A percentile compares a stretch with the other conserved stretches of the same genome.
phyloP scores from a whole-genome alignment of 345 rosid species.

The Eucalyptus marginata region DNA sequence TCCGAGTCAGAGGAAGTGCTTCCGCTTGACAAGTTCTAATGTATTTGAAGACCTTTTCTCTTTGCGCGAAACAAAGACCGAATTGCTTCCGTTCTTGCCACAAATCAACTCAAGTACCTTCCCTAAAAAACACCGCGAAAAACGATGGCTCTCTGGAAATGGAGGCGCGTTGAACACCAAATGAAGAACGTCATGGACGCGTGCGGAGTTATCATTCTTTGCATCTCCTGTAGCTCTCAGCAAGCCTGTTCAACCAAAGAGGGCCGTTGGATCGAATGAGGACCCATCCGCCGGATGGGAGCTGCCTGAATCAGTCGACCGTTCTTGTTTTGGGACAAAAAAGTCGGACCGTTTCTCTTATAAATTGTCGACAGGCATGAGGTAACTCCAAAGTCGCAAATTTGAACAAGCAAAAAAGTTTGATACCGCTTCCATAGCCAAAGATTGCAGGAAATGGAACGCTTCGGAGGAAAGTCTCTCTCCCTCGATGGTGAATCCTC shows the following conservation, averaged over 20 bases:
- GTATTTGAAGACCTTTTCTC: background rate
- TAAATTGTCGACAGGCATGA: rapidly evolving
- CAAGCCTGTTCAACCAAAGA: background rate
- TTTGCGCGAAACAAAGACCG: background rate
- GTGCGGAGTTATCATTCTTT: too few relatives aligned
- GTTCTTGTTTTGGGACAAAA: background rate
- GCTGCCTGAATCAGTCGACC: background rate
- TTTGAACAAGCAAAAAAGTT: background rate
- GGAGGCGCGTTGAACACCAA: background rate
- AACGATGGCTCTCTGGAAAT: background rate
- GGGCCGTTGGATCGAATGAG: background rate
- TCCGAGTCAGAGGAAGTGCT: too few relatives aligned
- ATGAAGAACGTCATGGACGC: background rate
- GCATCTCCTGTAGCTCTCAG: too few relatives aligned
- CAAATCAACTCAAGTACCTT: background rate
- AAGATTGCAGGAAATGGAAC: background rate
- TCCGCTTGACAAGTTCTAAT: background rate
- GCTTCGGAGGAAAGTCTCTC: background rate
- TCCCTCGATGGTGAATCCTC: background rate
- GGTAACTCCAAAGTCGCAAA: background rate
- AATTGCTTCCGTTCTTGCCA: background rate
- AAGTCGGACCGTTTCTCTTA: background rate
- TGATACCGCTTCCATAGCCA: background rate
- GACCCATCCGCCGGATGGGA: rapidly evolving
- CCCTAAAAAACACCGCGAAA: background rate